phyloP scores from a whole-genome alignment of 441 rosid genomes.

The Populus hybrid region DNA sequence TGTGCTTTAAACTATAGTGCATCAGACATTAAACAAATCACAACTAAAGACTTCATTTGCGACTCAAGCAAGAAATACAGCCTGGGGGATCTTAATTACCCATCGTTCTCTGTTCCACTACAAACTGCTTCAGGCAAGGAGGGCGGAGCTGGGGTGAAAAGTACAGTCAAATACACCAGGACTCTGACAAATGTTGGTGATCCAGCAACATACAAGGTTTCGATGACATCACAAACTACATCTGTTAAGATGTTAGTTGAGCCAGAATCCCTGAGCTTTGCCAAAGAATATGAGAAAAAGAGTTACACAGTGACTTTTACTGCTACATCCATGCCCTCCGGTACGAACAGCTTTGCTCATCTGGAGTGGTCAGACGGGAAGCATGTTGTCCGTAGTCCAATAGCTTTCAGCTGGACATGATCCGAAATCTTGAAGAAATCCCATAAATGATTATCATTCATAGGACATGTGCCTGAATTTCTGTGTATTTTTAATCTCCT shows the following conservation, averaged over 20 bases:
- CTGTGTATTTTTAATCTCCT: constrained; percentile 6
- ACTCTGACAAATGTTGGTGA: constrained; percentile 56
- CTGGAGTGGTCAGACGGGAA: constrained; percentile 59
- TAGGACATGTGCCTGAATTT: constrained; percentile 11
- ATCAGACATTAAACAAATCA: constrained; percentile 31
- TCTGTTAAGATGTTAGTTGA: constrained; percentile 51
- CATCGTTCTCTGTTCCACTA: constrained; percentile 54
- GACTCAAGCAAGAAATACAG: constrained; percentile 34
- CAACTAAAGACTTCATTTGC: constrained; percentile 39
- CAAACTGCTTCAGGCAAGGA: constrained; percentile 39
- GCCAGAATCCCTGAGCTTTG: constrained; percentile 46
- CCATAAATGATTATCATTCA: constrained; percentile 14
- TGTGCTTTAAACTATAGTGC: constrained; percentile 51
- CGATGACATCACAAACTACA: constrained; percentile 33
- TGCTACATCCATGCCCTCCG: constrained; percentile 59
- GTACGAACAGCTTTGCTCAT: constrained; percentile 45
- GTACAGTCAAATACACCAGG: constrained; percentile 43
- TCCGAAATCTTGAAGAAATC: constrained; percentile 3
- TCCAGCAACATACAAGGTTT: constrained; percentile 42
- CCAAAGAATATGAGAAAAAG: constrained; percentile 40
- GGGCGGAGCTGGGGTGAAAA: constrained; percentile 36
- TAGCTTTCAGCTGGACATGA: constrained; percentile 65
- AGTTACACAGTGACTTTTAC: constrained; percentile 46
- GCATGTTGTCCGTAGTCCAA: constrained; percentile 49
- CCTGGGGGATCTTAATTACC: constrained; percentile 49